A percentile compares a stretch with the other conserved stretches of the same genome.
These are phyloP conservation scores for Bryum argenteum DNA, from an alignment of 225 moss, liverwort and hornwort species.

Conservation along the genomic window DNA sequence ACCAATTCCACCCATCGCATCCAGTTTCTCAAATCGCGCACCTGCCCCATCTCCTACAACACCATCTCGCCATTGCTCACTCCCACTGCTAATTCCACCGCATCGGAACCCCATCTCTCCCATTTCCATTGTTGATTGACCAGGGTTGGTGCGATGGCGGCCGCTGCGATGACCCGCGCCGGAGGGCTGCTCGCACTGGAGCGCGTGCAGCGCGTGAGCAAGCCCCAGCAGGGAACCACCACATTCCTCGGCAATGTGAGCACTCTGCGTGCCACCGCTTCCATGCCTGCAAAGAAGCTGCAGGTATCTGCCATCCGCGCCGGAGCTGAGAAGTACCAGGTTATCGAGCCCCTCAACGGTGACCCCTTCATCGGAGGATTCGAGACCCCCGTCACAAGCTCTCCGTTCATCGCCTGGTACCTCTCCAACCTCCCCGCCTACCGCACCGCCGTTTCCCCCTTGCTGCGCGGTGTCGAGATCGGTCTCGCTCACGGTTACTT, in stretches of 20 bases:
- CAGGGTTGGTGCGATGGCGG: constrained; percentile 48
- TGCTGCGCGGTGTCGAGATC: constrained; percentile 85
- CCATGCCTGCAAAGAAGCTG: constrained; percentile 22
- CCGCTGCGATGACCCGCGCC: constrained; percentile 60
- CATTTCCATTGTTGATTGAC: not conserved
- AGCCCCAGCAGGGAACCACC: constrained; percentile 25
- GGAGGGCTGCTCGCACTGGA: constrained; percentile 60
- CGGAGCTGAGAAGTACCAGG: constrained; percentile 76
- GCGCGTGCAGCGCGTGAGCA: constrained; percentile 45
- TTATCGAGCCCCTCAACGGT: constrained; percentile 84
- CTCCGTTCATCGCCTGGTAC: constrained; percentile 91
- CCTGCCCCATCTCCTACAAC: constrained; percentile 13
- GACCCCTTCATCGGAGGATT: constrained; percentile 95
- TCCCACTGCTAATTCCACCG: not conserved
- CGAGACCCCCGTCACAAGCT: constrained; percentile 91
- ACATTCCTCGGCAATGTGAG: constrained; percentile 57
- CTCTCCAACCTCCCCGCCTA: constrained; percentile 93
- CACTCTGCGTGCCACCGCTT: constrained; percentile 24
- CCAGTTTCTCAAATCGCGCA: constrained; percentile 35
- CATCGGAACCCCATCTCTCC: not conserved
- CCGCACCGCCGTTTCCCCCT: constrained; percentile 86
- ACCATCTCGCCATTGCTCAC: not conserved
- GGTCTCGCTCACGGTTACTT: constrained; percentile 95
- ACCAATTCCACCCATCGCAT: constrained; percentile 21
- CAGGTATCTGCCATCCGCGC: constrained; percentile 41